phyloP scores from a whole-genome alignment of 2,329 filamentous ascomycete genomes.

The Calycina herbarum region DNA sequence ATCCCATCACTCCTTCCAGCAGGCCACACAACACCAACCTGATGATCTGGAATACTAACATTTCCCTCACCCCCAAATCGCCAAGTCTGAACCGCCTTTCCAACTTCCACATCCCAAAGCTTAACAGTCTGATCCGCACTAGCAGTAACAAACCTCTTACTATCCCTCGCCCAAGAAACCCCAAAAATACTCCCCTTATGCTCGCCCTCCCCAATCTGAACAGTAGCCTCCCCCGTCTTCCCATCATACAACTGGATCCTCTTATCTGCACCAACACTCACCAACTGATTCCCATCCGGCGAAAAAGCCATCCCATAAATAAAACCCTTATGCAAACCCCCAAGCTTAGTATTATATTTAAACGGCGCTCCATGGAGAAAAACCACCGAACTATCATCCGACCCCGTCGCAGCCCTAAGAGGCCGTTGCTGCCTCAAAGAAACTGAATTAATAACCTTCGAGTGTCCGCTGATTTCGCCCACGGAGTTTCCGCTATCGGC shows the following conservation, averaged over 20 bases:
- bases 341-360: constrained; percentile 86
- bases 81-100: constrained; percentile 79
- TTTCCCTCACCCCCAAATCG: constrained; percentile 73
- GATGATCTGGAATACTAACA: constrained; percentile 77
- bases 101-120: constrained; percentile 86
- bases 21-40: constrained; percentile 92
- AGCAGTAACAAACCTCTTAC: constrained; percentile 82
- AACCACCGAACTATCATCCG: constrained; percentile 84
- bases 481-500: constrained; percentile 95
- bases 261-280: constrained; percentile 90
- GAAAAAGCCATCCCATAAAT: constrained; percentile 87
- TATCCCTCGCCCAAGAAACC: constrained; percentile 86
- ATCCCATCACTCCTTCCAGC: constrained; percentile 78
- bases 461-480: constrained; percentile 90
- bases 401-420: constrained; percentile 86
- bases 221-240: constrained; percentile 84
- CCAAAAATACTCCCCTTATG: constrained; percentile 93
- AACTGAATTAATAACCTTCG: constrained; percentile 85
- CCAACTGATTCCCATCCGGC: constrained; percentile 77
- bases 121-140: constrained; percentile 94
- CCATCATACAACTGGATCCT: constrained; percentile 95
- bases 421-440: constrained; percentile 87
- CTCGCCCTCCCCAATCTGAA: constrained; percentile 75
- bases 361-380: constrained; percentile 95
- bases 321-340: constrained; percentile 81